Evolutionary conservation across 805 yeast species (phyloP), one percentile per base, ranked within the genome.

Genomic region (Saturnispora silvae): DNA sequence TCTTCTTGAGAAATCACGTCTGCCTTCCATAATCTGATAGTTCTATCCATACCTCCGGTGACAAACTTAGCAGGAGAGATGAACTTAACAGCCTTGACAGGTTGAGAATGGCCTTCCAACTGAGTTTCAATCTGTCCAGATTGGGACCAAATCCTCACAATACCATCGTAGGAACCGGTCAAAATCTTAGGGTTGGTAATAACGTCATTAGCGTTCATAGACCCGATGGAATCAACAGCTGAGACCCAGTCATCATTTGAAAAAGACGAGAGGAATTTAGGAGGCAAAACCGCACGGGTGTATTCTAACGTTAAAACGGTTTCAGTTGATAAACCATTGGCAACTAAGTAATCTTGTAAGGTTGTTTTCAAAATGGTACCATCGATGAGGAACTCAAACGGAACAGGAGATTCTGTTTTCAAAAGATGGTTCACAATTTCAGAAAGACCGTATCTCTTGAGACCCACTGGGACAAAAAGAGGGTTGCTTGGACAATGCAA

Each of bases 241-340:
- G 95, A 83, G 18, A 92, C 75, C 98, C 98, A 92, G 60, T 92
- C 98, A 44, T 89, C 95, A 53, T 89, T 86, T 52, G 77, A 74
- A 60, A 80, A 92, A 31, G 94, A 78, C 3, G 94, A 85, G 45
- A 86, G 64, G 52, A 75, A 87, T 19, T 89, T 77, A n/a, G 98
- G 98, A 15, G 98, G 98, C 35, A 89, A 69, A 27, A 86, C 80
- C 1, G 96, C 86, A 47, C 95, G 71, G 10, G 95, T 84, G 63
- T 92, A 92, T 54, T 92, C 98, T 33, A 92, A 63, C 20, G 75
- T 75, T 43, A 92, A 57, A 37, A 78, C 73, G 1, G 82, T 72
- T 67, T 92, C 98, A 20, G 77, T 69, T 2, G 95, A 83, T 28
- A 87, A 64, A 6, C 87, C 97, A 45, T 83, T 72, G 35, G 70